Evolutionary conservation across 192 early-diverging fungal species (phyloP).

Genomic region (Neocallimastix lanati): DNA sequence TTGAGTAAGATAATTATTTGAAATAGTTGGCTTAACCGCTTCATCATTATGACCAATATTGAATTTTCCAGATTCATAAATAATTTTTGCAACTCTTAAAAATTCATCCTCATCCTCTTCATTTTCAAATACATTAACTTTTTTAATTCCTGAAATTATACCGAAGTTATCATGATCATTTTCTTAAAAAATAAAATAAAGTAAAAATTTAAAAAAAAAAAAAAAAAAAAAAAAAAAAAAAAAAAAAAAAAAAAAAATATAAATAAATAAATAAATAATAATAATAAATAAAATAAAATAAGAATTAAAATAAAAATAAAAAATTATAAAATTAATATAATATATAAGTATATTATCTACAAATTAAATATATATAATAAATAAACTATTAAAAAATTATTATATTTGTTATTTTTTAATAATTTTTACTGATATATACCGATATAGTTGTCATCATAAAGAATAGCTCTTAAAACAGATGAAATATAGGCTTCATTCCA

Average conservation of each 20-base stretch:
- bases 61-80: not conserved
- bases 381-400: too few relatives aligned
- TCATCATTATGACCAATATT: not conserved
- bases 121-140: not conserved
- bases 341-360: too few relatives aligned
- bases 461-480: slow-evolving; percentile 67
- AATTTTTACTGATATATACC: not conserved
- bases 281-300: too few relatives aligned
- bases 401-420: too few relatives aligned
- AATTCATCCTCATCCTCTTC: not conserved
- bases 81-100: not conserved
- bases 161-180: not conserved
- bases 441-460: slow-evolving; percentile 60
- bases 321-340: too few relatives aligned
- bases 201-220: too few relatives aligned
- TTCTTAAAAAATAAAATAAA: too few relatives aligned
- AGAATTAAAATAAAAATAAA: too few relatives aligned
- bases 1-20: not conserved
- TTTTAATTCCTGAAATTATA: not conserved
- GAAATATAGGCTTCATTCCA: slow-evolving; percentile 87
- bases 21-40: not conserved
- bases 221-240: too few relatives aligned
- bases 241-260: too few relatives aligned
- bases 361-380: too few relatives aligned
- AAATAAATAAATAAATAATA: too few relatives aligned